phyloP scores from a whole-genome alignment of 345 rosid species.

The Eucalyptus paniculata region DNA sequence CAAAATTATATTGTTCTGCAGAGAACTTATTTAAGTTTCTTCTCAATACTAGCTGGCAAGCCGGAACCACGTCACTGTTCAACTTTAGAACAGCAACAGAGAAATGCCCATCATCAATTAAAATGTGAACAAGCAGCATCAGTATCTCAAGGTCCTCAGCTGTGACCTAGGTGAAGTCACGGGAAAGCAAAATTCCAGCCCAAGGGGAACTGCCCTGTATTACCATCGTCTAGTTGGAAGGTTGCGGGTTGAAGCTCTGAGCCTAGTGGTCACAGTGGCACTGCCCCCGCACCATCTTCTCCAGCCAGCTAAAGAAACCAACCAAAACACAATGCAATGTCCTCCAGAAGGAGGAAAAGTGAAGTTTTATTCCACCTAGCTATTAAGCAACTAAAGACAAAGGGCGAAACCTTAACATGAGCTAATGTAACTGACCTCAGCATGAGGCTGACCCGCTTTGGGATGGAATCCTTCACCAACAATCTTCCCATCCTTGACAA shows the following conservation, averaged over 20 bases:
- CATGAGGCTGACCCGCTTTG: constrained; percentile 95
- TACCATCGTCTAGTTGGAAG: not conserved
- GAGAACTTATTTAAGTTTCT: not conserved
- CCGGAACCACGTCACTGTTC: not conserved
- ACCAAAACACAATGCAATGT: not conserved
- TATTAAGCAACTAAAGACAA: not conserved
- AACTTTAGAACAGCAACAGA: not conserved
- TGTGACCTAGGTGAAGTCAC: not conserved
- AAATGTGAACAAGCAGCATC: not conserved
- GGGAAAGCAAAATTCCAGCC: not conserved
- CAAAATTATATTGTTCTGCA: not conserved
- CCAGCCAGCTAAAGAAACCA: not conserved
- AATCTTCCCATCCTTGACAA: constrained; percentile 71
- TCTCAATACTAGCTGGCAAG: not conserved
- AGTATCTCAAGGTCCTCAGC: not conserved
- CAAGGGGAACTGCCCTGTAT: not conserved
- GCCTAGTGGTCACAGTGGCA: not conserved
- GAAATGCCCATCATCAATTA: not conserved
- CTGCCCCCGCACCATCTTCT: not conserved
- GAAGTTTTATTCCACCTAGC: not conserved
- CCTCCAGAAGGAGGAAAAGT: not conserved
- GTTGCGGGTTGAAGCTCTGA: not conserved
- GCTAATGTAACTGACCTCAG: constrained; percentile 46
- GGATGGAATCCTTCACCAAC: constrained; percentile 97
- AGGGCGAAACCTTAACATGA: not conserved